phyloP scores from a whole-genome alignment of 2,329 filamentous ascomycete species.

The Samsoniella hepiali region DNA sequence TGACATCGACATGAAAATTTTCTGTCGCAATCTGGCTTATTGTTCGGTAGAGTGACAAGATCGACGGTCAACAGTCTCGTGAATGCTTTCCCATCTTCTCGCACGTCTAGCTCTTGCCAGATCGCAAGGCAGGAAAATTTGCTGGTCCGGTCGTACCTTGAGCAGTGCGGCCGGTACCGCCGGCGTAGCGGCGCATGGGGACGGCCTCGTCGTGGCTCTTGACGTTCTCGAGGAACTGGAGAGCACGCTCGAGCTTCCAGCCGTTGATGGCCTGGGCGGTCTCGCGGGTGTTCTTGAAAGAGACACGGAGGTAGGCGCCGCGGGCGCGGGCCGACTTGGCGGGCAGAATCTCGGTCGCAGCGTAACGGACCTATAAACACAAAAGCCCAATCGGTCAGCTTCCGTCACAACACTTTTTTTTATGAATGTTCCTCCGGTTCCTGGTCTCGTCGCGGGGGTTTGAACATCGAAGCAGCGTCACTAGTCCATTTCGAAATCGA shows the following conservation, averaged over 20 bases:
- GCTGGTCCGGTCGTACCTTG: constrained; percentile 74
- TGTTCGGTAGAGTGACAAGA: neutral
- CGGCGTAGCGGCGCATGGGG: constrained; percentile 96
- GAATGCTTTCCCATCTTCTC: neutral
- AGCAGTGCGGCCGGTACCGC: constrained; percentile 89
- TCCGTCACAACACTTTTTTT: constrained; percentile 17
- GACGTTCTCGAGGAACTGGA: constrained; percentile 98
- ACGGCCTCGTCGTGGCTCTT: constrained; percentile 95
- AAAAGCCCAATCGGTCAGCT: constrained; percentile 22
- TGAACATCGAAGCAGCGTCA: constrained; percentile 1
- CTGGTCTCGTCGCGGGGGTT: neutral
- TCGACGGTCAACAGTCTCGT: neutral
- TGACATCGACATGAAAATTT: neutral
- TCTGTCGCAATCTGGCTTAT: neutral
- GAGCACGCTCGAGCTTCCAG: constrained; percentile 93
- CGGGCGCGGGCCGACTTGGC: constrained; percentile 96
- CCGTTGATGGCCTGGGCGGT: constrained; percentile 99
- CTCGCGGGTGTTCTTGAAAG: constrained; percentile 99
- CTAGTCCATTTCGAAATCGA: constrained; percentile 13
- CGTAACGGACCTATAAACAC: constrained; percentile 80
- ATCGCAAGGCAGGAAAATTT: neutral
- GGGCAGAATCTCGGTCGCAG: constrained; percentile 80
- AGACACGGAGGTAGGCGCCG: constrained; percentile 97
- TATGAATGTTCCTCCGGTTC: neutral
- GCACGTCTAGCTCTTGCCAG: neutral